Conservation (phyloP, 345 rosid genomes). For the Salix dunnii region DNA sequence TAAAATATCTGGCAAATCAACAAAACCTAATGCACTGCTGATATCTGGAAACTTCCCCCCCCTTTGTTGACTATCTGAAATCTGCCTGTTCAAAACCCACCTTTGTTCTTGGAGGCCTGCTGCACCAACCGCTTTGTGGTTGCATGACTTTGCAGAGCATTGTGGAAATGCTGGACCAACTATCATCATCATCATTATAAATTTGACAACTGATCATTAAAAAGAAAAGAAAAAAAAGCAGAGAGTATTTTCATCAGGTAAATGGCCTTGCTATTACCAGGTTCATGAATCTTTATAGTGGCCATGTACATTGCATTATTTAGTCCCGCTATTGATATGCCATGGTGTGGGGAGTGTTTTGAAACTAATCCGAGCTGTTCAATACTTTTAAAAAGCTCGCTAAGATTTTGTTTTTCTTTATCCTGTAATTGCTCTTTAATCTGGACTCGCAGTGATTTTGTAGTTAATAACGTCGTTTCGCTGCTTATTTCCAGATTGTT, state of each 20-base stretch:
- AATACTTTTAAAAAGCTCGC: too few relatives aligned
- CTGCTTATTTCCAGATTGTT: constrained; percentile 55
- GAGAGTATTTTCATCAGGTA: neutral
- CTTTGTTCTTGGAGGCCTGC: neutral
- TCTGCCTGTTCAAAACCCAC: neutral
- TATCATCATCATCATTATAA: neutral
- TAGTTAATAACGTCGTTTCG: neutral
- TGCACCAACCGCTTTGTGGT: neutral
- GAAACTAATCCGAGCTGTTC: neutral
- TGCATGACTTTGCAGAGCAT: neutral
- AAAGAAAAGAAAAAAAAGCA: too few relatives aligned
- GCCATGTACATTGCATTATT: neutral
- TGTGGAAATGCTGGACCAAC: neutral
- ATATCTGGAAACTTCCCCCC: neutral
- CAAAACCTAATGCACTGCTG: too few relatives aligned
- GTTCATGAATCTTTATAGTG: neutral
- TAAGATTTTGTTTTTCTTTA: neutral
- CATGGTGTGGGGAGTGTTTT: neutral
- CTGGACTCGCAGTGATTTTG: neutral
- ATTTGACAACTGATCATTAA: neutral
- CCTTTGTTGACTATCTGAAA: neutral
- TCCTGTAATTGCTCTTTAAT: neutral
- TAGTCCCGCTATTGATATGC: neutral
- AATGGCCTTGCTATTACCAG: neutral
- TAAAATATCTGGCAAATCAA: too few relatives aligned